These are phyloP conservation scores for Exidia glandulosa DNA, from an alignment of 768 basidiomycete species.

Conservation along the genomic window DNA sequence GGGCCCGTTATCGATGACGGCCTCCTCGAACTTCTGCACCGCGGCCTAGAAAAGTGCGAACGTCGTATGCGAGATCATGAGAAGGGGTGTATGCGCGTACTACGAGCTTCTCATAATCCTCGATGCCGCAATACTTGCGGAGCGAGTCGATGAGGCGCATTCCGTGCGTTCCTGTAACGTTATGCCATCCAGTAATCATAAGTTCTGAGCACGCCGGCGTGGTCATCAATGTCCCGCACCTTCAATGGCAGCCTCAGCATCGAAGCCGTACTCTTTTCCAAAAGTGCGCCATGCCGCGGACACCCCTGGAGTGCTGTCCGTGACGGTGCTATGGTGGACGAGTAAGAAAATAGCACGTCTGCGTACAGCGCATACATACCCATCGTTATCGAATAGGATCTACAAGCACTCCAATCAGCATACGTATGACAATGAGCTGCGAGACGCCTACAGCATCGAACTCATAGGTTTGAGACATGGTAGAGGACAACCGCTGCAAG, in stretches of 20 bases:
- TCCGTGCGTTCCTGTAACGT: constrained; percentile 48
- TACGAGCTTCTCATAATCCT: constrained; percentile 42
- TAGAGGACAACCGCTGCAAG: background rate
- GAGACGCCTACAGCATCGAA: background rate
- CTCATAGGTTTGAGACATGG: too few relatives aligned
- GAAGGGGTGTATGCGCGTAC: constrained; percentile 32
- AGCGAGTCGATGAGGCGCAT: constrained; percentile 67
- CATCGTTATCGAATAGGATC: constrained; percentile 24
- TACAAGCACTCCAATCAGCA: background rate
- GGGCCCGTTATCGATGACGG: constrained; percentile 56
- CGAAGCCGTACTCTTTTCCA: constrained; percentile 48
- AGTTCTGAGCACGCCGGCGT: background rate
- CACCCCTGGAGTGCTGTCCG: constrained; percentile 82
- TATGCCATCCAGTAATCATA: background rate
- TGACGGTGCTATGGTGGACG: constrained; percentile 40
- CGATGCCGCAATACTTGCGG: constrained; percentile 52
- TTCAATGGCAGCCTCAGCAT: constrained; percentile 31
- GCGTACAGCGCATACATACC: constrained; percentile 7
- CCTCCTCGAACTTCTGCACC: constrained; percentile 66
- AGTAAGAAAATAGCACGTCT: background rate
- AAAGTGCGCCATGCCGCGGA: constrained; percentile 66
- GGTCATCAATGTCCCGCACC: too few relatives aligned
- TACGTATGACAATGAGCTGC: background rate
- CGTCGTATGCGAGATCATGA: constrained; percentile 1
- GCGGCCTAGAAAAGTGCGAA: constrained; percentile 34